phyloP scores from a whole-genome alignment of 345 rosid species.

The Lepidium aucheri region DNA sequence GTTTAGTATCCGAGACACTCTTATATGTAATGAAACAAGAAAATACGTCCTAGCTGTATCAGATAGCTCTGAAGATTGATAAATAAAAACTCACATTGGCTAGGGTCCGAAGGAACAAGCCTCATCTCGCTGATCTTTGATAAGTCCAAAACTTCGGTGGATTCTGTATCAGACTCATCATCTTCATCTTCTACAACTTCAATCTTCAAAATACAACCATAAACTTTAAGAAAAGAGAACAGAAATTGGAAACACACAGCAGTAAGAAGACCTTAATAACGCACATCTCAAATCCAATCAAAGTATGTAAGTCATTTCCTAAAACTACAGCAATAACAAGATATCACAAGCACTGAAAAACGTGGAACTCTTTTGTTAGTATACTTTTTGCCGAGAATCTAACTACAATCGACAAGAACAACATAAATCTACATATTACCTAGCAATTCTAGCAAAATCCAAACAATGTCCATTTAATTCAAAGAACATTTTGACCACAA shows the following conservation, averaged over 20 bases:
- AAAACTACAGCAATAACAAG: not conserved
- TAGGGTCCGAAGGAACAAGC: conserved; percentile 81
- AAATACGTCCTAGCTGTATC: not conserved
- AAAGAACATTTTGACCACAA: not conserved
- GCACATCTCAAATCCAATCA: not conserved
- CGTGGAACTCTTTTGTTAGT: not conserved
- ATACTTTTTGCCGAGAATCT: not conserved
- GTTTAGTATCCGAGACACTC: not conserved
- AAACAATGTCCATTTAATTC: not conserved
- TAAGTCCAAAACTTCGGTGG: conserved; percentile 42
- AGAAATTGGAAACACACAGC: not conserved
- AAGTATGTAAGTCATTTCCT: not conserved
- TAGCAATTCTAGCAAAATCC: not conserved
- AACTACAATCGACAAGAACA: not conserved
- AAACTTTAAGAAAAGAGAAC: not conserved
- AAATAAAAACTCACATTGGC: conserved; percentile 42
- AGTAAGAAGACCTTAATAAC: not conserved
- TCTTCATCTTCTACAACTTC: conserved; percentile 59
- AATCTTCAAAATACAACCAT: conserved; percentile 38
- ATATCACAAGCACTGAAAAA: not conserved
- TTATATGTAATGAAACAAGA: not conserved
- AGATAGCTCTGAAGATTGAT: not conserved
- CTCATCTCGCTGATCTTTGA: conserved; percentile 81
- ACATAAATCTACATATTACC: not conserved
- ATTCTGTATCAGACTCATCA: conserved; percentile 59